Evolutionary conservation across 2,329 filamentous ascomycete species (phyloP).

Genomic region (Drechslera avenae): DNA sequence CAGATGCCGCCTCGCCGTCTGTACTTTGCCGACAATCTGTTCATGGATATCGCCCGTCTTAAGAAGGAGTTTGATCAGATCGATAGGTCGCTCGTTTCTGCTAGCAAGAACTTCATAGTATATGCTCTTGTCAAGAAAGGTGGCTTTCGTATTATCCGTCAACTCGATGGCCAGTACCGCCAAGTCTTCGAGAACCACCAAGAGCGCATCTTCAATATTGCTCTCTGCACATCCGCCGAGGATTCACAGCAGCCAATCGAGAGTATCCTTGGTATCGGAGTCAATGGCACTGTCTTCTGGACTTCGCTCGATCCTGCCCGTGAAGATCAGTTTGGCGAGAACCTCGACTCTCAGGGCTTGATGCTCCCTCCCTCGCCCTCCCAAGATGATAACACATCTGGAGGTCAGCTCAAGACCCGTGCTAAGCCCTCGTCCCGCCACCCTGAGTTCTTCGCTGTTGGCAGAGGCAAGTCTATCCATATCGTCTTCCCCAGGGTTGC

Average conservation of each 20-base stretch:
- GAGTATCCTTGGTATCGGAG: constrained; percentile 86
- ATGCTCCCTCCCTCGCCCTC: constrained; percentile 84
- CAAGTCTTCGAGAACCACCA: constrained; percentile 90
- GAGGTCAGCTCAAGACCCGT: constrained; percentile 92
- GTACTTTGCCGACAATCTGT: constrained; percentile 74
- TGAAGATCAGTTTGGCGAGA: constrained; percentile 70
- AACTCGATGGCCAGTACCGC: constrained; percentile 89
- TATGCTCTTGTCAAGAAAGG: constrained; percentile 94
- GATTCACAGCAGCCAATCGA: constrained; percentile 58
- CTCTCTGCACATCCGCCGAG: constrained; percentile 72
- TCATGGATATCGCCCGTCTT: constrained; percentile 90
- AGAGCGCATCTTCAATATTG: constrained; percentile 93
- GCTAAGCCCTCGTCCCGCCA: constrained; percentile 88
- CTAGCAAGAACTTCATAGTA: constrained; percentile 87
- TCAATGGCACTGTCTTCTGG: constrained; percentile 98
- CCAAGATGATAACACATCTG: constrained; percentile 87
- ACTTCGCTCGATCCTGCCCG: constrained; percentile 63
- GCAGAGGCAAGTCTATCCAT: constrained; percentile 93
- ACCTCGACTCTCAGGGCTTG: constrained; percentile 84
- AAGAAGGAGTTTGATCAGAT: constrained; percentile 99
- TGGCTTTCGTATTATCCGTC: constrained; percentile 89
- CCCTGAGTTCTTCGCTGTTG: constrained; percentile 92
- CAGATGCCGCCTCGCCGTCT: constrained; percentile 61
- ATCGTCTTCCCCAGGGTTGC: constrained; percentile 72
- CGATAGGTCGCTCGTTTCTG: constrained; percentile 88